Percentiles rank a stretch among this genome's conserved stretches.
Conservation (phyloP, 129 eudicot species). For the Chrysanthemum lavandulifolium region DNA sequence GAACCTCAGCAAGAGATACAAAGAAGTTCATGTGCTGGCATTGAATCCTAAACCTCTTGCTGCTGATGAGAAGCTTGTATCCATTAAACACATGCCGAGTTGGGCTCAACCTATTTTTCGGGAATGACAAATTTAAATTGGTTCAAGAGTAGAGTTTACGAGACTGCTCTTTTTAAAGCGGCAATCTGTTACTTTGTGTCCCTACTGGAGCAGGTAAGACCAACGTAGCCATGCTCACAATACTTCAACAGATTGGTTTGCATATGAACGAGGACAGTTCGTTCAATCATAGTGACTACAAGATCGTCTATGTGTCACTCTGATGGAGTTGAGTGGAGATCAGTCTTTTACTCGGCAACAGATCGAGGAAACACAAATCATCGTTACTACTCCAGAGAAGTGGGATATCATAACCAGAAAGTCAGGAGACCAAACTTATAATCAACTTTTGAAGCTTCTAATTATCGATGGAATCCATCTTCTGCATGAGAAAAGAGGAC, state of each 20-base stretch:
- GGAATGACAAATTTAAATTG: slow-evolving; percentile 71
- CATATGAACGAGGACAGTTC: slow-evolving; percentile 72
- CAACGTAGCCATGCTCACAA: slow-evolving; percentile 91
- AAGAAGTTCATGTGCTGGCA: slow-evolving; percentile 87
- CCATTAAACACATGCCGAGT: slow-evolving; percentile 69
- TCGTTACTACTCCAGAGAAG: slow-evolving; percentile 70
- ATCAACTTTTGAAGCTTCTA: slow-evolving; percentile 77
- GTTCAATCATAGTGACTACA: slow-evolving; percentile 63
- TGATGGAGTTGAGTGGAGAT: slow-evolving; percentile 90
- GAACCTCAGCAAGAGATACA: slow-evolving; percentile 69
- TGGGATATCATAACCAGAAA: slow-evolving; percentile 52
- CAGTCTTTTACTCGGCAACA: slow-evolving; percentile 78
- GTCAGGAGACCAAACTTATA: slow-evolving; percentile 83
- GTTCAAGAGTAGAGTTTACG: no score
- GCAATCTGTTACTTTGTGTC: slow-evolving; percentile 76
- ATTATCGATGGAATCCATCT: slow-evolving; percentile 90
- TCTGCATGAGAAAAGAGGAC: slow-evolving; percentile 89
- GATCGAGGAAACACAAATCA: slow-evolving; percentile 85
- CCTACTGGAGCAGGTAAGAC: slow-evolving; percentile 97
- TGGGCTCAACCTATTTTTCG: slow-evolving; percentile 87
- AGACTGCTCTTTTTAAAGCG: slow-evolving; percentile 42
- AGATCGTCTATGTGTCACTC: slow-evolving; percentile 89
- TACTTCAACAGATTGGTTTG: slow-evolving; percentile 80
- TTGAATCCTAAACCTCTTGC: slow-evolving; percentile 1
- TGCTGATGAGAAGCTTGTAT: slow-evolving; percentile 26